A percentile compares a stretch with the other conserved stretches of the same genome.
phyloP scores from a whole-genome alignment of 495 filamentous ascomycete genomes.

The Corynascus novoguineensis region DNA sequence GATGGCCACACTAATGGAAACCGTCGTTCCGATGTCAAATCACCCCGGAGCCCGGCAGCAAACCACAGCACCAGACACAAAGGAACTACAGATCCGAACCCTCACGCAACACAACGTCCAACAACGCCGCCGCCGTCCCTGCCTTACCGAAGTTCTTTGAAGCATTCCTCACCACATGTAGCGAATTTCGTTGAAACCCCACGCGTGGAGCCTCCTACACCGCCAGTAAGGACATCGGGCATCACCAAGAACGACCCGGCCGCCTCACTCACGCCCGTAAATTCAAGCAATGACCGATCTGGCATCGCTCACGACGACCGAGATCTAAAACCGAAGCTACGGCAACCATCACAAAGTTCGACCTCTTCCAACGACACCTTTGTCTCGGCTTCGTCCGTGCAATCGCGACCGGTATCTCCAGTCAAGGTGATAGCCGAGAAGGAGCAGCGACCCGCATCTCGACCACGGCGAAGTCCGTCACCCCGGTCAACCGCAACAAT shows the following conservation, averaged over 20 bases:
- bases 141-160: background rate
- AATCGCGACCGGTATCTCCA: conserved; percentile 29
- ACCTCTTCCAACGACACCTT: conserved; percentile 42
- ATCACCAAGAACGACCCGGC: conserved; percentile 1
- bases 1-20: background rate
- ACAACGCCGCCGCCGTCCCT: conserved; percentile 6
- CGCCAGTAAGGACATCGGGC: conserved; percentile 1
- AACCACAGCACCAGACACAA: background rate
- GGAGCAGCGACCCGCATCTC: background rate
- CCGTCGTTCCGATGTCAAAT: background rate
- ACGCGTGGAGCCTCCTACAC: conserved; percentile 18
- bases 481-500: conserved; percentile 12
- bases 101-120: conserved; percentile 1
- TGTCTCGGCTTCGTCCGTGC: conserved; percentile 43
- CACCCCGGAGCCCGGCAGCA: background rate
- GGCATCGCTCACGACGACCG: background rate
- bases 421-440: conserved; percentile 1
- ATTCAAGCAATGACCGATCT: background rate
- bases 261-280: background rate
- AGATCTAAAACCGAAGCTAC: background rate
- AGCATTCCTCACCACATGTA: conserved; percentile 21
- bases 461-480: background rate
- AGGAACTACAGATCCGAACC: background rate
- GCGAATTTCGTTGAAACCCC: conserved; percentile 19
- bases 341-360: conserved; percentile 24